These are phyloP conservation scores for Rhodotorula taiwanensis DNA, from an alignment of 768 basidiomycete species.

Conservation along the genomic window DNA sequence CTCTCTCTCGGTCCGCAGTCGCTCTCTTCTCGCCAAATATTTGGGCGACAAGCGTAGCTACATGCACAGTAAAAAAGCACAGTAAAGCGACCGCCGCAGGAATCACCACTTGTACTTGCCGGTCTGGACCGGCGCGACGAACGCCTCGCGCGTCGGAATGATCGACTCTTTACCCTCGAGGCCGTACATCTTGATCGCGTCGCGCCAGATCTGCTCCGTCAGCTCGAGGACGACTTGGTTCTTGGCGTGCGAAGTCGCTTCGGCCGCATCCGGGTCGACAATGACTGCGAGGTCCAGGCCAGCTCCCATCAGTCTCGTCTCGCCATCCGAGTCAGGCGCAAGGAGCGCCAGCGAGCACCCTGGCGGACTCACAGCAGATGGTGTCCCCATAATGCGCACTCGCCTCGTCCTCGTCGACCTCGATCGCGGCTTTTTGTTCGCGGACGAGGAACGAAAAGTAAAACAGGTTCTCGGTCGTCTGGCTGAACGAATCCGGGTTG, in stretches of 20 bases:
- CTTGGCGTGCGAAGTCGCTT: constrained; percentile 64
- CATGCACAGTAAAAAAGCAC: too few relatives aligned
- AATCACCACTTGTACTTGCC: constrained; percentile 28
- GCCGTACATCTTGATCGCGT: constrained; percentile 77
- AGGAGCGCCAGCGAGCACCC: background rate
- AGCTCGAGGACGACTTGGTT: constrained; percentile 86
- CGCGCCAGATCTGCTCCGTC: constrained; percentile 80
- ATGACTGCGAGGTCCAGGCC: constrained; percentile 5
- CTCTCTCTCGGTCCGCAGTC: too few relatives aligned
- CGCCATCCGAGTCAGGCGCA: too few relatives aligned
- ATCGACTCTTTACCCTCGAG: constrained; percentile 57
- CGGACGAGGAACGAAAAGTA: constrained; percentile 73
- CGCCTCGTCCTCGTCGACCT: constrained; percentile 54
- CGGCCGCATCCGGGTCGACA: constrained; percentile 50
- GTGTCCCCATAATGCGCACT: constrained; percentile 19
- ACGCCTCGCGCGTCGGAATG: constrained; percentile 64
- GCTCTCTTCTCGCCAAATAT: too few relatives aligned
- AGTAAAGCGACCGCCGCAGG: too few relatives aligned
- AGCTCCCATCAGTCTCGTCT: background rate
- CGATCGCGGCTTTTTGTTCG: constrained; percentile 44
- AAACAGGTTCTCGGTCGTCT: constrained; percentile 94
- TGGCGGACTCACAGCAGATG: constrained; percentile 28
- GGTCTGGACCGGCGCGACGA: background rate
- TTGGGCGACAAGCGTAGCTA: too few relatives aligned
- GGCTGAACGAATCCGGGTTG: constrained; percentile 76